These are phyloP conservation scores for Fistulifera pelliculosa DNA, from an alignment of 108 stramenopile genomes.

Conservation along the genomic window DNA sequence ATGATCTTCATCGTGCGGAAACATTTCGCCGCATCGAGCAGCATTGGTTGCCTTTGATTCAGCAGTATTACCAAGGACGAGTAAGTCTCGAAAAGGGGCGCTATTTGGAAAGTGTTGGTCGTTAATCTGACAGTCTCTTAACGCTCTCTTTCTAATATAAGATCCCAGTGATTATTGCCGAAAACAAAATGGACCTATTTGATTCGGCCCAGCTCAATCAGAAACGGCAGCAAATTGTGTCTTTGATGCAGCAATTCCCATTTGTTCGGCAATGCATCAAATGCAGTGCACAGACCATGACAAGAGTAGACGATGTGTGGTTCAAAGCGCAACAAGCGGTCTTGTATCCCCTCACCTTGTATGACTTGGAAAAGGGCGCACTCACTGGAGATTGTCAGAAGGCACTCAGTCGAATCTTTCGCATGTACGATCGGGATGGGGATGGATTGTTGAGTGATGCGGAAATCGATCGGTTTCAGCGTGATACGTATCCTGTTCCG, in stretches of 20 bases:
- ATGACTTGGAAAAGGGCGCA: conserved; percentile 52
- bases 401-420: conserved; percentile 71
- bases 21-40: conserved; percentile 64
- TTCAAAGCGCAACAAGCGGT: conserved; percentile 70
- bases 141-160: conserved; percentile 6
- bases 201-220: conserved; percentile 38
- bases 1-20: conserved; percentile 72
- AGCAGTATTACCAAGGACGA: conserved; percentile 63
- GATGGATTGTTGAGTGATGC: conserved; percentile 66
- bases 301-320: conserved; percentile 71
- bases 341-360: conserved; percentile 62
- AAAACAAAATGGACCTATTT: conserved; percentile 73
- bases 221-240: conserved; percentile 70
- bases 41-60: conserved; percentile 78
- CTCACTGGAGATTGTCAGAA: conserved; percentile 44
- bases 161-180: conserved; percentile 75
- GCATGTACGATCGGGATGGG: conserved; percentile 61
- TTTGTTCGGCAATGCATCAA: conserved; percentile 82
- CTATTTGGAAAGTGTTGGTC: background rate
- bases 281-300: conserved; percentile 70
- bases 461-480: conserved; percentile 66
- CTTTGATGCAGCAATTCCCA: conserved; percentile 64
- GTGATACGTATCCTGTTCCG: conserved; percentile 46
- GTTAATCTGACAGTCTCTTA: background rate
- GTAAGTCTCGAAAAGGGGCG: conserved; percentile 15